Percentiles rank a stretch among this genome's conserved stretches.
These are phyloP conservation scores for Salix caprea DNA, from an alignment of 345 rosid species.

Conservation along the genomic window DNA sequence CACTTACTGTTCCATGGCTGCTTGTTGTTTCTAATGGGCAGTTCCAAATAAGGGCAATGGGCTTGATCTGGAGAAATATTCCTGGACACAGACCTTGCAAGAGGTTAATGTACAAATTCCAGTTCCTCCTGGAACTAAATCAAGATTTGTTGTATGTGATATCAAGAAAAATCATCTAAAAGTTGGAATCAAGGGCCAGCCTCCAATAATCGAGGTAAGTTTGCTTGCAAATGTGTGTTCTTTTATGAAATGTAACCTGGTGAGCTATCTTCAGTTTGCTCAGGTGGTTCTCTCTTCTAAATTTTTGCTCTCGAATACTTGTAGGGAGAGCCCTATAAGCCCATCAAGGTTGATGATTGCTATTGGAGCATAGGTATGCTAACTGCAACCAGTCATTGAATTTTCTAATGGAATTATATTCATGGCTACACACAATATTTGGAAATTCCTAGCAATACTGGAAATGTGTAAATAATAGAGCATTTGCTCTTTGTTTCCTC, in stretches of 20 bases:
- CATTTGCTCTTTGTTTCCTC: not conserved
- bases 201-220: slow-evolving; percentile 78
- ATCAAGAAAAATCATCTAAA: slow-evolving; percentile 81
- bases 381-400: not conserved
- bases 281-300: not conserved
- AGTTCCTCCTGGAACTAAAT: slow-evolving; percentile 70
- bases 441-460: not conserved
- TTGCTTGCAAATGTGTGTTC: not conserved
- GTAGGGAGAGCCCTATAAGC: slow-evolving; percentile 66
- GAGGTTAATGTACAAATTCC: slow-evolving; percentile 78
- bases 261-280: not conserved
- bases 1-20: not conserved
- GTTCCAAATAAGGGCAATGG: slow-evolving; percentile 89
- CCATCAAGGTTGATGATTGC: slow-evolving; percentile 77
- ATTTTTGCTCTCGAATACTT: slow-evolving; percentile 7
- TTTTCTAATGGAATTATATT: not conserved
- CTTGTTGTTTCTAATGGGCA: slow-evolving; percentile 24
- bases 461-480: not conserved
- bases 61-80: slow-evolving; percentile 78
- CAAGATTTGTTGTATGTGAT: slow-evolving; percentile 61
- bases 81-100: slow-evolving; percentile 83
- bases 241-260: not conserved
- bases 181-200: slow-evolving; percentile 83
- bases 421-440: not conserved
- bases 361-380: slow-evolving; percentile 89